Conservation (phyloP, 305 asterid genomes). For the Fraxinus sp. region DNA sequence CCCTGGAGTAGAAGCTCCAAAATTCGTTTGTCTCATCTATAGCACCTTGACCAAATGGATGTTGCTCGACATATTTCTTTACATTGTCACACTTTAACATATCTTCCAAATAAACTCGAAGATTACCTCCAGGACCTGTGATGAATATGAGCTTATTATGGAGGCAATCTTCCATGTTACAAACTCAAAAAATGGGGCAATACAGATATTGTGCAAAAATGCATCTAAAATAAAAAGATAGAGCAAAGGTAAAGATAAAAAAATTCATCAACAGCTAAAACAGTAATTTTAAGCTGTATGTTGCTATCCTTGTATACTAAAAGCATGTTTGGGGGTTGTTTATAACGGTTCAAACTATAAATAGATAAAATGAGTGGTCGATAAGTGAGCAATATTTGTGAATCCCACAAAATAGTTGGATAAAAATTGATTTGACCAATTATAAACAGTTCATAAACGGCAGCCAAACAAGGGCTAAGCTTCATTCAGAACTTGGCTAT, state of each 20-base stretch:
- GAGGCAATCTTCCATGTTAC: background rate
- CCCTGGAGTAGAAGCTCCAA: conserved; percentile 72
- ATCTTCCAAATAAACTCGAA: conserved; percentile 76
- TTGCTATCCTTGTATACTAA: background rate
- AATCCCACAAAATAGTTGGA: background rate
- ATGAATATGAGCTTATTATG: conserved; percentile 3
- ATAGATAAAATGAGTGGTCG: background rate
- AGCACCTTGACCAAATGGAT: conserved; percentile 81
- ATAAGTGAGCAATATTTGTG: background rate
- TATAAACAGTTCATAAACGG: background rate
- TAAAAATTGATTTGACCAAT: background rate
- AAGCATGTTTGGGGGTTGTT: background rate
- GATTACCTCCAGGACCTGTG: conserved; percentile 87
- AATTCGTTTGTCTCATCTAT: conserved; percentile 50
- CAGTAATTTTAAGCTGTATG: background rate
- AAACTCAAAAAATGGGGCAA: background rate
- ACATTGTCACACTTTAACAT: conserved; percentile 53
- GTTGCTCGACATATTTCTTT: conserved; percentile 56
- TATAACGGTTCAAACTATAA: background rate
- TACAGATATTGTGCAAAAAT: background rate
- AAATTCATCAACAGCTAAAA: background rate
- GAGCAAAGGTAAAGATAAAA: background rate
- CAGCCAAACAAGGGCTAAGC: background rate
- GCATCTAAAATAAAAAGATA: background rate
- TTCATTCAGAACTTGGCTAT: background rate